Conservation (phyloP, 2,329 filamentous ascomycete genomes). For the Colletotrichum melonis region DNA sequence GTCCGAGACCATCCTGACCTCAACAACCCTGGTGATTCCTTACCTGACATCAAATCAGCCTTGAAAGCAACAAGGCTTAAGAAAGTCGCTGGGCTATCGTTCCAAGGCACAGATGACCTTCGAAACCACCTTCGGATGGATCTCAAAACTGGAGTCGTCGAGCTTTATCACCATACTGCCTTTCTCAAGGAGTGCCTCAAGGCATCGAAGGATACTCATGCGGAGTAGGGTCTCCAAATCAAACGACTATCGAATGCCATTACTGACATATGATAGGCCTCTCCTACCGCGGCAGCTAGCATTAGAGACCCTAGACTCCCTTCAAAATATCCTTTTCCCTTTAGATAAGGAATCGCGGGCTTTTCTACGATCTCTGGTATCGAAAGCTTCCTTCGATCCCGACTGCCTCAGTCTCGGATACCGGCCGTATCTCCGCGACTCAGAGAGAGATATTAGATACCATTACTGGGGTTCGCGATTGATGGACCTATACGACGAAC, state of each 20-base stretch:
- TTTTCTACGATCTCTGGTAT: neutral
- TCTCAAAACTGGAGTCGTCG: neutral
- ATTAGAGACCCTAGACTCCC: neutral
- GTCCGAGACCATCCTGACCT: neutral
- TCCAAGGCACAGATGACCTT: neutral
- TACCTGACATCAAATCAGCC: neutral
- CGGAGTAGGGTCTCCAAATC: neutral
- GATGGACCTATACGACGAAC: neutral
- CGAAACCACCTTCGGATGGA: neutral
- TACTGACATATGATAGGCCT: neutral
- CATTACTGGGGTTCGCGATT: neutral
- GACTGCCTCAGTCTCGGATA: neutral
- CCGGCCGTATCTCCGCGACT: neutral
- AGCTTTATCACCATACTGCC: neutral
- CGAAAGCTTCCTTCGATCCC: neutral
- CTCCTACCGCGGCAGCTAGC: neutral
- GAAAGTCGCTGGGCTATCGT: neutral
- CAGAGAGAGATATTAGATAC: neutral
- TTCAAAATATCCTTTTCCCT: neutral
- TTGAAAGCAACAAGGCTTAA: neutral
- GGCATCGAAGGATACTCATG: neutral
- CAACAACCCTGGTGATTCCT: neutral
- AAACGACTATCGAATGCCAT: too few species aligned
- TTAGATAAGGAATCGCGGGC: neutral
- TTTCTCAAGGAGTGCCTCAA: neutral